Evolutionary conservation across 805 yeast species (phyloP).

Genomic region (Kodamaea neixiangensis): DNA sequence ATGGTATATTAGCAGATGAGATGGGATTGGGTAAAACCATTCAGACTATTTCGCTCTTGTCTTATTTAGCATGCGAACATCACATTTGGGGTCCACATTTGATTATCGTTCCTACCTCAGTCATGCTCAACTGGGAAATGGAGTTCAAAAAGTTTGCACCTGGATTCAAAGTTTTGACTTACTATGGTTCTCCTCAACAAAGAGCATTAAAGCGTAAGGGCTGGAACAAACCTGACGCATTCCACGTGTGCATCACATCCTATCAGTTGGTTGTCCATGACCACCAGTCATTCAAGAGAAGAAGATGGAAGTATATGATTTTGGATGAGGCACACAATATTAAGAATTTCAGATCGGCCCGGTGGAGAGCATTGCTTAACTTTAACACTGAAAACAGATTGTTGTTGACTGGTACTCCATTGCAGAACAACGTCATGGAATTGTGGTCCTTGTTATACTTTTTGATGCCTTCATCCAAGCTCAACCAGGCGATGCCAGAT

Average conservation of each 20-base stretch:
- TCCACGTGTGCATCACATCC: conserved; percentile 96
- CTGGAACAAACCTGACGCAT: conserved; percentile 95
- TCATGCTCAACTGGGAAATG: conserved; percentile 98
- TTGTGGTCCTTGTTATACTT: conserved; percentile 94
- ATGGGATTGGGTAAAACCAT: conserved; percentile 99
- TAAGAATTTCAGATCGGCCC: conserved; percentile 90
- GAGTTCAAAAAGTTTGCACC: conserved; percentile 98
- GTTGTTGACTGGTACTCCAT: conserved; percentile 92
- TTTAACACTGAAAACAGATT: conserved; percentile 90
- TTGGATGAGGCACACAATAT: conserved; percentile 98
- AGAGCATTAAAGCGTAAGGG: conserved; percentile 95
- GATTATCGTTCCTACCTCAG: conserved; percentile 96
- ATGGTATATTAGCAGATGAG: conserved; percentile 97
- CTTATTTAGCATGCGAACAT: conserved; percentile 91
- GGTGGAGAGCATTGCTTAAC: conserved; percentile 95
- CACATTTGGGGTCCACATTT: conserved; percentile 98
- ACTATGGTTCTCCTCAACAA: conserved; percentile 96
- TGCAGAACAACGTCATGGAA: conserved; percentile 93
- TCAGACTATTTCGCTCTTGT: conserved; percentile 84
- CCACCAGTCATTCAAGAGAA: conserved; percentile 88
- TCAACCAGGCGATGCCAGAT: conserved; percentile 75
- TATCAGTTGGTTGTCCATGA: conserved; percentile 98
- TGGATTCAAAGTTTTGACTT: conserved; percentile 92
- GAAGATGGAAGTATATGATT: conserved; percentile 95
- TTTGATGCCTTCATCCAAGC: conserved; percentile 88